These are phyloP conservation scores for Fusarium siculi DNA, from an alignment of 2,329 filamentous ascomycete genomes.

Conservation along the genomic window DNA sequence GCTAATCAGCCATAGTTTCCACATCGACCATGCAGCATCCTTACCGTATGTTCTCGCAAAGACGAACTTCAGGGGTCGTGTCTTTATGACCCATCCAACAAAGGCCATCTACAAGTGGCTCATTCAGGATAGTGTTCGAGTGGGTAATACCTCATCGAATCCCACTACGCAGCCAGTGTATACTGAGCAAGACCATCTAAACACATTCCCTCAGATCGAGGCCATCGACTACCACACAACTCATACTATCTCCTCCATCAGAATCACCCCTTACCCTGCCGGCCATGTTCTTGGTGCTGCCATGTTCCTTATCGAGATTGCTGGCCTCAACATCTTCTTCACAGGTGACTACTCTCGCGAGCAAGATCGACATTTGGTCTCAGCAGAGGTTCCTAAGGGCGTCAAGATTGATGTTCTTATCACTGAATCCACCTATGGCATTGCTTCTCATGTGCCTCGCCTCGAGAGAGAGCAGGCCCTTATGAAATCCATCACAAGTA, in stretches of 20 bases:
- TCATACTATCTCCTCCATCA: conserved; percentile 94
- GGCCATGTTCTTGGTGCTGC: conserved; percentile 98
- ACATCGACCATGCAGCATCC: conserved; percentile 98
- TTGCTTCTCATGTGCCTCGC: conserved; percentile 91
- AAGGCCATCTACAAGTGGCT: conserved; percentile 99
- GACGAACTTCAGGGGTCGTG: conserved; percentile 94
- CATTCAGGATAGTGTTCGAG: conserved; percentile 94
- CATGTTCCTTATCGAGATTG: conserved; percentile 98
- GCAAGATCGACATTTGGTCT: conserved; percentile 94
- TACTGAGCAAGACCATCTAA: conserved; percentile 93
- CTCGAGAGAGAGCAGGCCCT: conserved; percentile 90
- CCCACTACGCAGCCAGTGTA: conserved; percentile 81
- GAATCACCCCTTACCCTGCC: conserved; percentile 95
- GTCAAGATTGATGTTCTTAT: conserved; percentile 97
- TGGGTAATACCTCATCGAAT: conserved; percentile 76
- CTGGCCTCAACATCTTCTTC: conserved; percentile 95
- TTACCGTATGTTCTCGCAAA: conserved; percentile 97
- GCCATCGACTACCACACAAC: conserved; percentile 99
- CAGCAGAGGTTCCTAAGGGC: conserved; percentile 86
- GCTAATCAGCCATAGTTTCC: conserved; percentile 75
- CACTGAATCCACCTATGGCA: conserved; percentile 96
- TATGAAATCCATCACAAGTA: conserved; percentile 93
- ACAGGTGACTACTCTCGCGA: conserved; percentile 98
- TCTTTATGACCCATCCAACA: conserved; percentile 99
- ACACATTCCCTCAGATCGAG: conserved; percentile 93